Evolutionary conservation across 2,329 filamentous ascomycete genomes (phyloP).

Genomic region (Diatrype stigma): DNA sequence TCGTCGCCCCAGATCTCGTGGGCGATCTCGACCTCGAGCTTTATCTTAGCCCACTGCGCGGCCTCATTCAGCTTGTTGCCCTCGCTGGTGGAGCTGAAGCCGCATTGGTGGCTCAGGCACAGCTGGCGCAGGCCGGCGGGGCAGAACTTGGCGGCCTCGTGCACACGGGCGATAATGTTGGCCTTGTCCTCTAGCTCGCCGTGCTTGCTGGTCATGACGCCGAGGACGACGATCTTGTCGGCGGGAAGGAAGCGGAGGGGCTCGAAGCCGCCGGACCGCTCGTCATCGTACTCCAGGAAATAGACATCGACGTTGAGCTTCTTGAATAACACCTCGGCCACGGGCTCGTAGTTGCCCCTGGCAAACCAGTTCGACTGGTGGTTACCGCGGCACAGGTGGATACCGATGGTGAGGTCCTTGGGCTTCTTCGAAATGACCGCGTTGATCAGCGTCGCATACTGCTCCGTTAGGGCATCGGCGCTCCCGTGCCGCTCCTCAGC

Average conservation of each 20-base stretch:
- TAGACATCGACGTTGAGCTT: conserved; percentile 54
- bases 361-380: conserved; percentile 55
- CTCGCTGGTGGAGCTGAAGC: conserved; percentile 53
- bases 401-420: conserved; percentile 50
- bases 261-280: conserved; percentile 50
- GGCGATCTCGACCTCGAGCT: conserved; percentile 51
- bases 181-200: conserved; percentile 49
- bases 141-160: conserved; percentile 43
- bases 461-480: conserved; percentile 42
- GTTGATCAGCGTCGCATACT: conserved; percentile 54
- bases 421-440: conserved; percentile 47
- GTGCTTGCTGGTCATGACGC: conserved; percentile 54
- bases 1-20: conserved; percentile 54
- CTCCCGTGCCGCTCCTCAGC: conserved; percentile 49
- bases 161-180: conserved; percentile 34
- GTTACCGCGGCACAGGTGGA: conserved; percentile 55
- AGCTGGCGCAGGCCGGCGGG: conserved; percentile 51
- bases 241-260: conserved; percentile 50
- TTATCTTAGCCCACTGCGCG: conserved; percentile 55
- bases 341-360: conserved; percentile 54
- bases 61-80: conserved; percentile 53
- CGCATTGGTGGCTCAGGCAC: conserved; percentile 54
- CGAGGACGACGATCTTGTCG: conserved; percentile 52
- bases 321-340: conserved; percentile 53
- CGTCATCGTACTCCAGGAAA: conserved; percentile 58